Evolutionary conservation across 2,329 filamentous ascomycete species (phyloP), one percentile per base, ranked within the genome.

Genomic region (Sclerotinia nivalis): DNA sequence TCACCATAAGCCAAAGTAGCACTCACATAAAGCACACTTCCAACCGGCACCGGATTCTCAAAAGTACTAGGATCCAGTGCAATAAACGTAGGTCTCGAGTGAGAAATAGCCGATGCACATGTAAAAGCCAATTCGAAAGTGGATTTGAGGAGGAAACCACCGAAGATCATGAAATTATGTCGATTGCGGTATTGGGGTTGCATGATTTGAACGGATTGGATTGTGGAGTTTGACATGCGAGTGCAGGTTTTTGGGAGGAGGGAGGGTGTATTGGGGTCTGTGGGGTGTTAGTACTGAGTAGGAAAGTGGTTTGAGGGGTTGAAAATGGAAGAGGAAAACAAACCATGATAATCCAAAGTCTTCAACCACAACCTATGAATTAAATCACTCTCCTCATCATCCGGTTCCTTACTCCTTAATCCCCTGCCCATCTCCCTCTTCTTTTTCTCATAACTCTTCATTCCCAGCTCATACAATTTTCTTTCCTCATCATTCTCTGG

Each of bases 151-250:
- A 92, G 83, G 76, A 89, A 91, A 18, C 90, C 90, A 68, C 90
- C 90, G 75, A 92, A 92, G 69, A 92, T 91, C 89, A 91, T 91
- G 80, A 90, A 90, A 73, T 89, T 88, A 78, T 91, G 89, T 4
- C 88, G 80, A 78, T 90, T 90, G 61, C 89, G 85, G 78, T 89
- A 86, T 78, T 91, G 88, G 0, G 90, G 90, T 74, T 91, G 89
- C 89, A 92, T 92, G 72, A 92, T 90, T 74, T 86, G 87, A 6
- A 89, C 88, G n/a, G 87, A 89, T 75, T 86, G 85, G 59, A 92
- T 83, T 12, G 83, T 81, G 0, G 89, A 90, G 45, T 83, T 82
- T 65, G 86, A 83, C 89, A 92, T 92, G 75, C 84, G 86, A 50
- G 85, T 80, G 3, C 87, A 84, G 73, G 89, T 89, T 47, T 81